Base-by-base conservation (phyloP, 371 early-diverging fungal genomes). In the Homolaphlyctis polyrhiza region DNA sequence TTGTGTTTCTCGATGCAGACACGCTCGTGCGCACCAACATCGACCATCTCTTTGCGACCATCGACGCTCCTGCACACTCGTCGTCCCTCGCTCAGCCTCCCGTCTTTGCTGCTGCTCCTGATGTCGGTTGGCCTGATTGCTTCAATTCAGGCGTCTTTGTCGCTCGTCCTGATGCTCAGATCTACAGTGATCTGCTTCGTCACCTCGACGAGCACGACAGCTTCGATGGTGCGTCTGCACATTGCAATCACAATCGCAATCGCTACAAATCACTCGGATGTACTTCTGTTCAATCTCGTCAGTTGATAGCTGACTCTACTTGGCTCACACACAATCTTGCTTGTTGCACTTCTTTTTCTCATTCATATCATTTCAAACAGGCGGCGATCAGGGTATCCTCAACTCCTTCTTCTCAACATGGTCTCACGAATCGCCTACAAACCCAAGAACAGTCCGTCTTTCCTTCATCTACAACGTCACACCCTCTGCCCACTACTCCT, bases 71-170 rank as follows among this genome's bases (percentile, higher is more conserved):
- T 3, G 3, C 8, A 18, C 8, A 18, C 39, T 11, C 23, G 50
- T 6, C 13, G 13, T 6, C 29, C 47, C 45, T 11, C 27, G 36
- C 34, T 6, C 4, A 18, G 29, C 2, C 58, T 32, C 49, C 49
- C n/a, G 66, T 63, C 21, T 73, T 78, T 71, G 88, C 54, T 86
- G 95, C n/a, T 87, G 92, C 71, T 87, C 93, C 94, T 0, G 94
- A 95, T 70, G 63, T 69, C 29, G 80, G 81, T 1, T 84, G 84
- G 84, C 84, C 84, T 1, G 82, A 82, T 59, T 91, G 92, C 65
- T 97, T 97, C 80, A 97, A 97, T 71, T 94, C 95, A 25, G 97
- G 96, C 1, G 93, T 97, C 1, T 91, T 97, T 84, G 89, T 94
- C 27, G 69, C 85, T 18, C 72, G 77, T 16, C 96, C 97, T 0